Conservation (phyloP, 306 rosid species). For the Cucumis melo region DNA sequence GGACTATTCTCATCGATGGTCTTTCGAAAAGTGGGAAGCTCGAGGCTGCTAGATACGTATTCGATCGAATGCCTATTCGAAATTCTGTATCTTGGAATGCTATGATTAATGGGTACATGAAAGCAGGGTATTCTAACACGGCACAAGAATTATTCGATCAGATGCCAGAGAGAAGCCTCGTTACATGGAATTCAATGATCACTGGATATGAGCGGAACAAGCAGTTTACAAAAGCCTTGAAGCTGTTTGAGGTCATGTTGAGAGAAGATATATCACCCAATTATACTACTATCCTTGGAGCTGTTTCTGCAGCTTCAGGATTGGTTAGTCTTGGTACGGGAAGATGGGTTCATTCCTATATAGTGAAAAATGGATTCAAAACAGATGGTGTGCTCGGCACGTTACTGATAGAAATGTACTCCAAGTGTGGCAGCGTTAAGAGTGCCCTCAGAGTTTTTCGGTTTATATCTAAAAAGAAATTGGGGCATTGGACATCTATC, state of each 20-base stretch:
- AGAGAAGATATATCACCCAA: constrained; percentile 26
- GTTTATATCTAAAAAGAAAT: constrained; percentile 24
- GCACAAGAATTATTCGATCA: constrained; percentile 27
- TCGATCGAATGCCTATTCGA: constrained; percentile 35
- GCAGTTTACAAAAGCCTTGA: constrained; percentile 24
- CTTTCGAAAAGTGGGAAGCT: constrained; percentile 34
- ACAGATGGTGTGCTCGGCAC: constrained; percentile 45
- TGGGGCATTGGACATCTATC: constrained; percentile 49
- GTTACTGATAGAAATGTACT: constrained; percentile 38
- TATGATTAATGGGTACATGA: constrained; percentile 49
- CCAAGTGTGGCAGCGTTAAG: constrained; percentile 43
- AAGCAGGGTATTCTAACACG: constrained; percentile 19
- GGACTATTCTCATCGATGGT: constrained; percentile 44
- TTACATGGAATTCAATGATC: constrained; percentile 48
- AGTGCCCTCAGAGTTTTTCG: constrained; percentile 26
- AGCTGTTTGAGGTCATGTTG: constrained; percentile 26
- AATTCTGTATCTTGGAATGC: constrained; percentile 45
- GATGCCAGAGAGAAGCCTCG: constrained; percentile 25
- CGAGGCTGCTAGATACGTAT: constrained; percentile 30
- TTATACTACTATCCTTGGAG: constrained; percentile 28
- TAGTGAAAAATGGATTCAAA: constrained; percentile 30
- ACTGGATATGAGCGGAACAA: constrained; percentile 36
- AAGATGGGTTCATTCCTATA: constrained; percentile 37
- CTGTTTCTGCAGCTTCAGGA: constrained; percentile 37
- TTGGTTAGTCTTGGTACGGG: constrained; percentile 31